phyloP scores from a whole-genome alignment of 208 protist genomes.

The Leishmania martiniquensis region DNA sequence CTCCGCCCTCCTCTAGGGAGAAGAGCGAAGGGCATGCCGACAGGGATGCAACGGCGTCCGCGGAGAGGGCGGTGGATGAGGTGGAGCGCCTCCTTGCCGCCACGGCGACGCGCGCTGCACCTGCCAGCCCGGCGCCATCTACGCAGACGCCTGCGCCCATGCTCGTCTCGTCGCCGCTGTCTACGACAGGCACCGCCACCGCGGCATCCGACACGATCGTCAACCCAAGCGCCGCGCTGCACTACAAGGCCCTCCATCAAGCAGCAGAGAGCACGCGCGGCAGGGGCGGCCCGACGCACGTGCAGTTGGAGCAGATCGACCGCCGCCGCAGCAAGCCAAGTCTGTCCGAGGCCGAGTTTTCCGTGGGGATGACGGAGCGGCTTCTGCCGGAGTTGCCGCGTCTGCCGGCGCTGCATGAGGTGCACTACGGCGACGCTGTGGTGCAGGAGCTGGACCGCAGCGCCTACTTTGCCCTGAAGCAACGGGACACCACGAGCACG shows the following conservation, averaged over 20 bases:
- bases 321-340: slow-evolving; percentile 73
- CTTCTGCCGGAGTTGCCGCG: slow-evolving; percentile 76
- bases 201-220: neutral
- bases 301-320: slow-evolving; percentile 53
- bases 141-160: neutral
- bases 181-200: neutral
- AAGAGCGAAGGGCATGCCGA: neutral
- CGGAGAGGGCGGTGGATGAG: slow-evolving; percentile 18
- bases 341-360: slow-evolving; percentile 70
- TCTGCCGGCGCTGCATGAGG: slow-evolving; percentile 74
- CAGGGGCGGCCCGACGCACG: slow-evolving; percentile 16
- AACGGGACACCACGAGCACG: neutral
- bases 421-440: slow-evolving; percentile 83
- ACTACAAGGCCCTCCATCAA: slow-evolving; percentile 24
- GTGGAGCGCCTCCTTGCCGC: slow-evolving; percentile 24
- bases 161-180: neutral
- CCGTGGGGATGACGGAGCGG: slow-evolving; percentile 79
- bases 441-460: slow-evolving; percentile 74
- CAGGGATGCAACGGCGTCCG: neutral
- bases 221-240: slow-evolving; percentile 15
- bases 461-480: slow-evolving; percentile 43
- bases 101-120: slow-evolving; percentile 1
- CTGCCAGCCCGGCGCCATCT: neutral
- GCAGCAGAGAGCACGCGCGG: neutral
- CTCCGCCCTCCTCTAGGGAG: neutral